Evolutionary conservation across 805 yeast species (phyloP).

Genomic region (Candida nonsorbophila): DNA sequence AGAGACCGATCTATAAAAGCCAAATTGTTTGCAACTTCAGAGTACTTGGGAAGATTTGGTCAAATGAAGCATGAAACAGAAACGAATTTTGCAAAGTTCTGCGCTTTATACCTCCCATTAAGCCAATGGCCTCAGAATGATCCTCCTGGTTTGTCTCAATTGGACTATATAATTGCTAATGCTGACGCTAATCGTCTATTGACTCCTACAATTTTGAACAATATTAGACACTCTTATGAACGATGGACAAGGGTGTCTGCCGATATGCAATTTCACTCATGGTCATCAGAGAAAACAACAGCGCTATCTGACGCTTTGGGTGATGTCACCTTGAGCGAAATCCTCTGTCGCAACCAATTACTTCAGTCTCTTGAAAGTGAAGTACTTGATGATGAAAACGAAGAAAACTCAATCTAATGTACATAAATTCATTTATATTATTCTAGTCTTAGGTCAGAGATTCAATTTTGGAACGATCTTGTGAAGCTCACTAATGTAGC

Average conservation of each 20-base stretch:
- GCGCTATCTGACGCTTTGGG: conserved; percentile 3
- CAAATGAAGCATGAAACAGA: background rate
- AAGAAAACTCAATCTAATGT: background rate
- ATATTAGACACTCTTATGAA: conserved; percentile 1
- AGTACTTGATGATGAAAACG: background rate
- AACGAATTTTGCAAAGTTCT: conserved; percentile 3
- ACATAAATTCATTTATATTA: too few species aligned
- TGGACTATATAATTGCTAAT: background rate
- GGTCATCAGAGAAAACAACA: conserved; percentile 4
- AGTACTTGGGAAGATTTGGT: conserved; percentile 4
- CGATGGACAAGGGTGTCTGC: conserved; percentile 4
- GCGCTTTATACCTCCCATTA: conserved; percentile 5
- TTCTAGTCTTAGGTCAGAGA: conserved; percentile 17
- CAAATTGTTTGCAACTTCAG: conserved; percentile 1
- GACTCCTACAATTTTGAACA: background rate
- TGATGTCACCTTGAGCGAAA: conserved; percentile 2
- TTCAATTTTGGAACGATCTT: conserved; percentile 57
- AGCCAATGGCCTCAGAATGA: conserved; percentile 6
- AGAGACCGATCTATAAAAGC: conserved; percentile 6
- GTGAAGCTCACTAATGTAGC: conserved; percentile 52
- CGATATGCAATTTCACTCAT: conserved; percentile 3
- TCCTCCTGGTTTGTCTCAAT: conserved; percentile 2
- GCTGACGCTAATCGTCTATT: background rate
- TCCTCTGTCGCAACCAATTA: conserved; percentile 1
- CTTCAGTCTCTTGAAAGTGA: too few species aligned